Percentiles rank a stretch among this genome's conserved stretches.
Conservation (phyloP, 2,329 filamentous ascomycete species). For the Juglanconis juglandina region DNA sequence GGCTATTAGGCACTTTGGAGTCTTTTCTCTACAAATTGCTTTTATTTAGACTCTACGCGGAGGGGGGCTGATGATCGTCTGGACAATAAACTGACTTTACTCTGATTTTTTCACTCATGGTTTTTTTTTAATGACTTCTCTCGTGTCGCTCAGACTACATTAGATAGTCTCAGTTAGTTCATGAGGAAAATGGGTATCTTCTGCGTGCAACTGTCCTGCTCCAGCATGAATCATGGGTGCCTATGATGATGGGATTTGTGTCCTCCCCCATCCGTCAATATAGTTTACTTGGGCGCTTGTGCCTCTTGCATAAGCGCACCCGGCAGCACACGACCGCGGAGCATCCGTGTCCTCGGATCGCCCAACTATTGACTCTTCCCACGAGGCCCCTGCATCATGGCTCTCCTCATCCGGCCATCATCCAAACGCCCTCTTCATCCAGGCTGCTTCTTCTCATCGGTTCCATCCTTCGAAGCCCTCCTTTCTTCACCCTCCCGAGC, state of each 20-base stretch:
- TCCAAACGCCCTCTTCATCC: not conserved
- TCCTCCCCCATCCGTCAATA: not conserved
- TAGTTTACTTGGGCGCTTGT: not conserved
- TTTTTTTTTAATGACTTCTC: slow-evolving; percentile 9
- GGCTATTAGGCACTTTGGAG: slow-evolving; percentile 45
- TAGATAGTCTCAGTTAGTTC: slow-evolving; percentile 44
- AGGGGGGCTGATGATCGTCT: slow-evolving; percentile 42
- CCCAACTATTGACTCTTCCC: not conserved
- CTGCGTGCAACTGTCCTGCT: not conserved
- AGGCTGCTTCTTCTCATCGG: not conserved
- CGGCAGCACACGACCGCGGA: not conserved
- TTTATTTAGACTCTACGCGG: slow-evolving; percentile 53
- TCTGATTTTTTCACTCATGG: slow-evolving; percentile 12
- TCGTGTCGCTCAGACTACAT: slow-evolving; percentile 15
- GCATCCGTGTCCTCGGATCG: not conserved
- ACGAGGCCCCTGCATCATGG: not conserved
- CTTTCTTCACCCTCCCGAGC: not conserved
- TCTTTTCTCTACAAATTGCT: slow-evolving; percentile 40
- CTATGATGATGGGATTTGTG: not conserved
- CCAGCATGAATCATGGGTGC: not conserved
- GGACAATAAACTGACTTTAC: slow-evolving; percentile 51
- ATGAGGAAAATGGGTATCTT: slow-evolving; percentile 18
- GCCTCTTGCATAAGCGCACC: not conserved
- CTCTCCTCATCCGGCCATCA: not conserved
- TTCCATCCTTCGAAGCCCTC: not conserved